These are phyloP conservation scores for Exophiala calicioides DNA, from an alignment of 2,329 filamentous ascomycete genomes.

Conservation along the genomic window DNA sequence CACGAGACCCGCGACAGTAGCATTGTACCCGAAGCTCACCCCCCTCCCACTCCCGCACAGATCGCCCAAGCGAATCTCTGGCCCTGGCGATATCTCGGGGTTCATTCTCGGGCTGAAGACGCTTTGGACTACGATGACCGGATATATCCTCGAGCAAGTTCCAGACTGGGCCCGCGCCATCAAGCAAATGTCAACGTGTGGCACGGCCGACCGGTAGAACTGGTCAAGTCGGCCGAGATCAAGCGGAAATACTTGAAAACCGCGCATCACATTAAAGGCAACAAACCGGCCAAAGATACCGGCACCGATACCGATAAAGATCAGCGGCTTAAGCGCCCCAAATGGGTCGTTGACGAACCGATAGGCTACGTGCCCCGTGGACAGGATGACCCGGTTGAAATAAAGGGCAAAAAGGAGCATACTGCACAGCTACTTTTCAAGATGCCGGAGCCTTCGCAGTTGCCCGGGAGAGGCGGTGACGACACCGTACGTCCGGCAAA, in stretches of 20 bases:
- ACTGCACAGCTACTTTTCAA: conserved; percentile 79
- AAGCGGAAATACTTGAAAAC: conserved; percentile 73
- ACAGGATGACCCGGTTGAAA: conserved; percentile 66
- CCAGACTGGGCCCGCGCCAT: conserved; percentile 84
- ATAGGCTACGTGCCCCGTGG: conserved; percentile 81
- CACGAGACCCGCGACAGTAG: conserved; percentile 35
- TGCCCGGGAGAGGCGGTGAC: conserved; percentile 48
- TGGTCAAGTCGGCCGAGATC: conserved; percentile 82
- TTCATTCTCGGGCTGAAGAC: conserved; percentile 93
- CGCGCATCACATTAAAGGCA: conserved; percentile 68
- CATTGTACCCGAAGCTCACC: conserved; percentile 52
- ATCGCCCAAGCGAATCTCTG: conserved; percentile 90
- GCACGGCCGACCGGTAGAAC: conserved; percentile 83
- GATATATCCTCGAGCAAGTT: conserved; percentile 94
- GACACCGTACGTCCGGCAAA: conserved; percentile 41
- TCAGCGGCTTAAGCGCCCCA: conserved; percentile 77
- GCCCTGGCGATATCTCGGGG: conserved; percentile 93
- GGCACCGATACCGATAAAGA: conserved; percentile 80
- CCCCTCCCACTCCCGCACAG: conserved; percentile 75
- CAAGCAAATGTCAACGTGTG: conserved; percentile 84
- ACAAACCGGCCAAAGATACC: conserved; percentile 76
- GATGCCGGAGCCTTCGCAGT: conserved; percentile 60
- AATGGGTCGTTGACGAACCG: conserved; percentile 92
- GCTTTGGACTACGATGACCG: conserved; percentile 95
- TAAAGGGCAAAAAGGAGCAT: conserved; percentile 68